phyloP scores from a whole-genome alignment of 345 rosid genomes.

The Hevea brasiliensis region DNA sequence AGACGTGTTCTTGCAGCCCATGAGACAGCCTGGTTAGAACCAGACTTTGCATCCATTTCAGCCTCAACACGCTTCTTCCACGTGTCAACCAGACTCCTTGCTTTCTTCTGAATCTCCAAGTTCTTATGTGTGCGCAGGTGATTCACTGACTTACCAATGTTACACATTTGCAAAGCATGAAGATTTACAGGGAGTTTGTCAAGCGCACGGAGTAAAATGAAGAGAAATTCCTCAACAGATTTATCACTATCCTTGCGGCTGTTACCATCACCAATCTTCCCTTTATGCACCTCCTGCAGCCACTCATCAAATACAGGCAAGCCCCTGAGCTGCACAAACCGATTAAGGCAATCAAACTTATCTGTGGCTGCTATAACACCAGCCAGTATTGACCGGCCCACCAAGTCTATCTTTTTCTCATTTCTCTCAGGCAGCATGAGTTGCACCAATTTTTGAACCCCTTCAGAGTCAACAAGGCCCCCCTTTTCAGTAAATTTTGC shows the following conservation, averaged over 20 bases:
- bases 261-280: conserved; percentile 68
- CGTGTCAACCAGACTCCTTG: conserved; percentile 85
- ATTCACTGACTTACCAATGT: conserved; percentile 91
- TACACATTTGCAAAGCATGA: conserved; percentile 82
- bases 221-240: conserved; percentile 70
- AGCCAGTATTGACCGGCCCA: conserved; percentile 62
- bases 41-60: conserved; percentile 85
- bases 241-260: conserved; percentile 66
- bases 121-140: conserved; percentile 76
- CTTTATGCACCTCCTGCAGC: conserved; percentile 94
- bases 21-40: conserved; percentile 55
- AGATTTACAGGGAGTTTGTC: conserved; percentile 91
- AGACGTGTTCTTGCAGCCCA: conserved; percentile 70
- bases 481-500: conserved; percentile 74
- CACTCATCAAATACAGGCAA: conserved; percentile 87
- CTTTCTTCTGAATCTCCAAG: conserved; percentile 82
- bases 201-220: conserved; percentile 74
- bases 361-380: conserved; percentile 80
- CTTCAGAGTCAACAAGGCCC: conserved; percentile 70
- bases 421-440: conserved; percentile 66
- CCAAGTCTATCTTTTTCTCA: conserved; percentile 72
- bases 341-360: conserved; percentile 68
- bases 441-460: conserved; percentile 77
- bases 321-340: conserved; percentile 82
- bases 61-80: conserved; percentile 98